These are phyloP conservation scores for Aureobasidium sp. DNA, from an alignment of 2,329 filamentous ascomycete species.

Conservation along the genomic window DNA sequence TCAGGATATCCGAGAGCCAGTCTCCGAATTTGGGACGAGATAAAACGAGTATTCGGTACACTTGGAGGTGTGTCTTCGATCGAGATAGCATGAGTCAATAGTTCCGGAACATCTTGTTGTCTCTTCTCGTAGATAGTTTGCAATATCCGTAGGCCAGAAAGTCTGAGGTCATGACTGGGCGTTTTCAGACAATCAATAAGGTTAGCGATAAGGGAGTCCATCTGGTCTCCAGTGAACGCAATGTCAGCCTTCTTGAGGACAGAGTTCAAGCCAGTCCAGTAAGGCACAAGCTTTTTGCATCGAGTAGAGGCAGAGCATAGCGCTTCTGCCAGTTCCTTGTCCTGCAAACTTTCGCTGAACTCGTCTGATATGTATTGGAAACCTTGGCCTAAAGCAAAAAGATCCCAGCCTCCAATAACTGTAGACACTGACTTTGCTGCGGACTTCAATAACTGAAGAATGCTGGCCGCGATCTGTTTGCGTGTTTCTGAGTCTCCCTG, in stretches of 20 bases:
- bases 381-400: conserved; percentile 11
- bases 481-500: conserved; percentile 6
- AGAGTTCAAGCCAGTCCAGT: conserved; percentile 7
- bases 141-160: conserved; percentile 65
- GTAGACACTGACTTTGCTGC: background rate
- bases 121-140: conserved; percentile 47
- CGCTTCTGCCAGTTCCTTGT: conserved; percentile 1
- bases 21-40: conserved; percentile 80
- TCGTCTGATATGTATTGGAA: conserved; percentile 12
- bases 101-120: conserved; percentile 42
- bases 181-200: conserved; percentile 67
- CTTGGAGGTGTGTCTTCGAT: conserved; percentile 73
- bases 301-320: conserved; percentile 6
- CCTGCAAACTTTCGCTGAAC: background rate
- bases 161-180: conserved; percentile 64
- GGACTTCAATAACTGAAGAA: background rate
- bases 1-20: conserved; percentile 57
- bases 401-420: conserved; percentile 1
- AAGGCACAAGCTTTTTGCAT: conserved; percentile 10
- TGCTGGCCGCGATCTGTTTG: background rate
- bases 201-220: conserved; percentile 53
- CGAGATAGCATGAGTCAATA: conserved; percentile 59
- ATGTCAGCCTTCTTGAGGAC: background rate
- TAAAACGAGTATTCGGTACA: conserved; percentile 64
- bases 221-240: conserved; percentile 36